These are phyloP conservation scores for Inga laurina DNA, from an alignment of 306 rosid genomes.

Conservation along the genomic window DNA sequence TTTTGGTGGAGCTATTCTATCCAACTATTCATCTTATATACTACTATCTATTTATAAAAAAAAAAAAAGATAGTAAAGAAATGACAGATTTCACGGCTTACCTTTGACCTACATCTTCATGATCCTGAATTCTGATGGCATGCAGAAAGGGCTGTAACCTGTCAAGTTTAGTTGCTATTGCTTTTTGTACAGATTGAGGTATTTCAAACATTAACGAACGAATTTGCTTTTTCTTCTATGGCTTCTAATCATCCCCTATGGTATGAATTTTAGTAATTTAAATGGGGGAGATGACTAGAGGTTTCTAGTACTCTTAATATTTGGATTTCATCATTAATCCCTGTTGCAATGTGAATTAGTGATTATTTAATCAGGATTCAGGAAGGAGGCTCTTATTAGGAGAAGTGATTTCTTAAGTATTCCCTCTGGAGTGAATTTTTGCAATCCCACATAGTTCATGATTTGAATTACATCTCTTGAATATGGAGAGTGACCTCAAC, in stretches of 20 bases:
- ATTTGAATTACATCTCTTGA: neutral
- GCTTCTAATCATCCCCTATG: neutral
- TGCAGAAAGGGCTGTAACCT: neutral
- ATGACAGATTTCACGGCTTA: neutral
- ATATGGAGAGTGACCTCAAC: neutral
- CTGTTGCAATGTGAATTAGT: neutral
- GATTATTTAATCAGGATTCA: neutral
- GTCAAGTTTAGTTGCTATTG: neutral
- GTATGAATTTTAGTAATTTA: neutral
- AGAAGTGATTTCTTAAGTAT: neutral
- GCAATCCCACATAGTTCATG: neutral
- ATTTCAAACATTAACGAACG: neutral
- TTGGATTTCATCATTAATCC: neutral
- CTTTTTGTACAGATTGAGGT: neutral
- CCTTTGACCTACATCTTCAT: neutral
- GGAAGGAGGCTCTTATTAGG: neutral
- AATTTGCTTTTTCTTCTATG: neutral
- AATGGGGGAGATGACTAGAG: conserved; percentile 3
- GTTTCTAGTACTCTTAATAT: neutral
- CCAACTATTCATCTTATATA: neutral
- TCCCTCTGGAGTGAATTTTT: neutral
- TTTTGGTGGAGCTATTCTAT: neutral
- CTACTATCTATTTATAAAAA: neutral
- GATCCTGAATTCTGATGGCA: neutral
- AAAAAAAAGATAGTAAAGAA: neutral